Conservation (phyloP, 192 early-diverging fungal species). For the Entrophospora sp. region DNA sequence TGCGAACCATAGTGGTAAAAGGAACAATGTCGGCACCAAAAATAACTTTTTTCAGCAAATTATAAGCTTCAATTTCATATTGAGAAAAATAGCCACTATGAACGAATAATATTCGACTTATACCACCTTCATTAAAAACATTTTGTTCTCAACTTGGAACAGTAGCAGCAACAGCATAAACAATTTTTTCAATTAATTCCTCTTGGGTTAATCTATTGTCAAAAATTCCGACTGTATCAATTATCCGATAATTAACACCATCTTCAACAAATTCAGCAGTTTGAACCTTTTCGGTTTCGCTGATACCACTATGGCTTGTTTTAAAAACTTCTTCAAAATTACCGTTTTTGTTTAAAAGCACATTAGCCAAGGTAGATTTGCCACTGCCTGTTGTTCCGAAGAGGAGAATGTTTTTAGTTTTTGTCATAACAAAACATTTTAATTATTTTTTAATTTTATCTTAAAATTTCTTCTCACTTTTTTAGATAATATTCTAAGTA, state of each 20-base stretch:
- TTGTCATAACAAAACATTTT: background rate
- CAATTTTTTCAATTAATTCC: background rate
- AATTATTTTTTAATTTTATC: too few species aligned
- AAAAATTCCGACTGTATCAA: background rate
- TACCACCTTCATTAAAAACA: background rate
- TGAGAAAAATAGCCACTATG: background rate
- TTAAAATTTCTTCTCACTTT: too few species aligned
- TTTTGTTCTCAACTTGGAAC: too few species aligned
- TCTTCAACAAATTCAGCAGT: background rate
- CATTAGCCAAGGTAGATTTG: conserved; percentile 2
- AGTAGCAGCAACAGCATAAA: too few species aligned
- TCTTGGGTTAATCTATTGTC: background rate
- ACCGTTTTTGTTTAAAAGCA: too few species aligned
- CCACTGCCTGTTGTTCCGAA: background rate
- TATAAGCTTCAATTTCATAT: conserved; percentile 1
- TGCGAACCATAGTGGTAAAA: background rate
- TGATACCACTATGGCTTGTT: background rate
- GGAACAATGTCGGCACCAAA: background rate
- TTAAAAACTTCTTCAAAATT: background rate
- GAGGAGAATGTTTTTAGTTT: background rate
- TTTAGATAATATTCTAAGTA: too few species aligned
- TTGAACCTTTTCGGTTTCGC: background rate
- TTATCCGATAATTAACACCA: background rate
- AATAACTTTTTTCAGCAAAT: background rate
- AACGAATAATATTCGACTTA: background rate